A percentile compares a stretch with the other conserved stretches of the same genome.
Conservation (phyloP, 2,329 filamentous ascomycete species). For the Berkeleyomyces basicola region DNA sequence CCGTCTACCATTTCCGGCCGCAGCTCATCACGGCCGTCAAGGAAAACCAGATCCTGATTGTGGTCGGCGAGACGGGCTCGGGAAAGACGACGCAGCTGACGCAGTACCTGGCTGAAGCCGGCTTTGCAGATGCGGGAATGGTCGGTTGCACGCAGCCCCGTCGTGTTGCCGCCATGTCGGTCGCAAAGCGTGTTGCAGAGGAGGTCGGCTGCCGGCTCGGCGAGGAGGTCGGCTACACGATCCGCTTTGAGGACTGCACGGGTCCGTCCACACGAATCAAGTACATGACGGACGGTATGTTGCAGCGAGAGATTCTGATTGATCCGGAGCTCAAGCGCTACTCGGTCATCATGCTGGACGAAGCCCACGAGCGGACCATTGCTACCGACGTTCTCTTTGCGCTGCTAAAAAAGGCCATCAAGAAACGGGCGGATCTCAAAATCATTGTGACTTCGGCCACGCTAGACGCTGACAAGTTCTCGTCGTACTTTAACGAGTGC, state of each 20-base stretch:
- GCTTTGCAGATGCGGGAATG: slow-evolving; percentile 71
- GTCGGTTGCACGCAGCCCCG: slow-evolving; percentile 95
- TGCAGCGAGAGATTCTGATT: slow-evolving; percentile 84
- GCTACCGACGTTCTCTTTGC: slow-evolving; percentile 92
- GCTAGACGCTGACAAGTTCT: slow-evolving; percentile 94
- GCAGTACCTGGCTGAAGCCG: slow-evolving; percentile 84
- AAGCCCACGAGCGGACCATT: slow-evolving; percentile 94
- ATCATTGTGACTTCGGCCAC: slow-evolving; percentile 95
- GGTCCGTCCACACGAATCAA: slow-evolving; percentile 83
- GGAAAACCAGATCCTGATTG: slow-evolving; percentile 82
- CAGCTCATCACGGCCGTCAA: slow-evolving; percentile 75
- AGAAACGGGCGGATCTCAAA: slow-evolving; percentile 72
- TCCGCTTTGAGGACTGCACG: slow-evolving; percentile 92
- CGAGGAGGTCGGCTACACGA: slow-evolving; percentile 89
- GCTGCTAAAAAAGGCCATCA: slow-evolving; percentile 81
- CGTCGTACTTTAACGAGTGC: slow-evolving; percentile 84
- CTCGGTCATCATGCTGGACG: slow-evolving; percentile 94
- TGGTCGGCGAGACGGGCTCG: slow-evolving; percentile 92
- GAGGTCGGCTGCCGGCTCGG: slow-evolving; percentile 87
- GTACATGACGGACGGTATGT: slow-evolving; percentile 99
- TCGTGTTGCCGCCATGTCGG: slow-evolving; percentile 93
- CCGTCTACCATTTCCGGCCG: slow-evolving; percentile 74
- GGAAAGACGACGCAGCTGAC: slow-evolving; percentile 96
- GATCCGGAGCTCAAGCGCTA: slow-evolving; percentile 82
- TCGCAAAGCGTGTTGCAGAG: slow-evolving; percentile 89